Conservation (phyloP, 108 stramenopile genomes). For the Stephanodiscus triporus region DNA sequence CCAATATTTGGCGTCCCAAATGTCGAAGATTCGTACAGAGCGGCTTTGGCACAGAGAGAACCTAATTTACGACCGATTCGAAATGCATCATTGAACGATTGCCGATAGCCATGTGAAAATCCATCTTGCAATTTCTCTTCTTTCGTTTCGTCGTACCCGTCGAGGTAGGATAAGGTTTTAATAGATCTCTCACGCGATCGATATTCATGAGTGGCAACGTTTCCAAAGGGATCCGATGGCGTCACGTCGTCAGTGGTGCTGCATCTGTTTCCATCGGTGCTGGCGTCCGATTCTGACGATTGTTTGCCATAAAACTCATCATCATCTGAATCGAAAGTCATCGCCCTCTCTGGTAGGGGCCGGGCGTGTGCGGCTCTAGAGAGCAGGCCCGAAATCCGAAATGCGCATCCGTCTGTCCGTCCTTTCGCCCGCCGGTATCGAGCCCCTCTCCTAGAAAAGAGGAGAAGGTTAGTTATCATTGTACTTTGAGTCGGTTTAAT, state of each 20-base stretch:
- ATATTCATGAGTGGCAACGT: slow-evolving; percentile 31
- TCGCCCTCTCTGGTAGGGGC: too few relatives aligned
- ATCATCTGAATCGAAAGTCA: slow-evolving; percentile 13
- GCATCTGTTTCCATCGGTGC: slow-evolving; percentile 3
- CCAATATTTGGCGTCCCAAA: neutral
- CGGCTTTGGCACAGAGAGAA: slow-evolving; percentile 32
- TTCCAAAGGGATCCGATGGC: slow-evolving; percentile 15
- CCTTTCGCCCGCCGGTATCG: too few relatives aligned
- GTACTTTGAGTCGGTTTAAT: too few relatives aligned
- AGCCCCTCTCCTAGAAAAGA: too few relatives aligned
- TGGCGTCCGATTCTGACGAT: slow-evolving; percentile 36
- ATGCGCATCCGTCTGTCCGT: too few relatives aligned
- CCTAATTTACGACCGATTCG: slow-evolving; percentile 62
- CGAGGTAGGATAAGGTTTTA: slow-evolving; percentile 55
- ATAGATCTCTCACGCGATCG: slow-evolving; percentile 26
- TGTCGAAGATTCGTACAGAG: slow-evolving; percentile 9
- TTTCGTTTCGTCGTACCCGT: slow-evolving; percentile 70
- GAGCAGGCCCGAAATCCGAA: too few relatives aligned
- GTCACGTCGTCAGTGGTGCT: neutral
- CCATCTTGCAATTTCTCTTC: slow-evolving; percentile 77
- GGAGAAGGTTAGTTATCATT: too few relatives aligned
- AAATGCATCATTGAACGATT: slow-evolving; percentile 53
- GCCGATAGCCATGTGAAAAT: slow-evolving; percentile 72
- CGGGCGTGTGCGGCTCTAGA: too few relatives aligned
- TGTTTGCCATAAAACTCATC: slow-evolving; percentile 54